Evolutionary conservation across 805 yeast genomes (phyloP), one percentile per base, ranked within the genome.

Genomic region (Myxozyma mucilagina): DNA sequence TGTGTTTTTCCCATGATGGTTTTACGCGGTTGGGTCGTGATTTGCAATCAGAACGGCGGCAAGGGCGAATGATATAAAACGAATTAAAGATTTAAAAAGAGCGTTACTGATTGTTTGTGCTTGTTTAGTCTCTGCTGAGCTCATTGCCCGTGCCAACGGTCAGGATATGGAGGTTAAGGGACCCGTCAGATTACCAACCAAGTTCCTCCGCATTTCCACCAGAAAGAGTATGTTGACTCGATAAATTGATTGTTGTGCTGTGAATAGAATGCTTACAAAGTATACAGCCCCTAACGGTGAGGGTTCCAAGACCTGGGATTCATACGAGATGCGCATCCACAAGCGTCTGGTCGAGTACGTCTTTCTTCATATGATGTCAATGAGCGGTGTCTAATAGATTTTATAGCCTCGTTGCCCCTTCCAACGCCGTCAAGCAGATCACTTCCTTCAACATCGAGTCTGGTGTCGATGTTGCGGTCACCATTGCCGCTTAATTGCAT

Each of bases 231-330:
- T 16, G 63, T 11, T 42, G 32, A 14, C 14, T 20, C 18, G 10
- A 13, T 32, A 34, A 39, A 41, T 34, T n/a, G 34, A 29, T 10
- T 47, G 39, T 10, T 14, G 9, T 38, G 36, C 29, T 16, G 34
- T 20, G 18, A 18, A 8, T 14, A 10, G 13, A 14, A 34, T 32
- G 52, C 45, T 58, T 41, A 54, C 62, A 6, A 20, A 18, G 14
- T 32, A 8, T 18, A 38, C 44, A 60, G 60, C 99, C 78, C 99
- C 99, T 78, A 96, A 96, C 82, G 99, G 99, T 94, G 97, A 94
- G 86, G 99, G 99, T 94, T 94, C 99, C 75, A 94, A 94, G 93
- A 94, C 99, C 76, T 94, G 97, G 97, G 99, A 94, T 80, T 84
- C 96, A 75, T 94, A 87, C 82, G 99, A 94, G 86, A 89, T 94